These are phyloP conservation scores for Paspalum vaginatum DNA, from an alignment of 176 grass and related monocot genomes.

Conservation along the genomic window DNA sequence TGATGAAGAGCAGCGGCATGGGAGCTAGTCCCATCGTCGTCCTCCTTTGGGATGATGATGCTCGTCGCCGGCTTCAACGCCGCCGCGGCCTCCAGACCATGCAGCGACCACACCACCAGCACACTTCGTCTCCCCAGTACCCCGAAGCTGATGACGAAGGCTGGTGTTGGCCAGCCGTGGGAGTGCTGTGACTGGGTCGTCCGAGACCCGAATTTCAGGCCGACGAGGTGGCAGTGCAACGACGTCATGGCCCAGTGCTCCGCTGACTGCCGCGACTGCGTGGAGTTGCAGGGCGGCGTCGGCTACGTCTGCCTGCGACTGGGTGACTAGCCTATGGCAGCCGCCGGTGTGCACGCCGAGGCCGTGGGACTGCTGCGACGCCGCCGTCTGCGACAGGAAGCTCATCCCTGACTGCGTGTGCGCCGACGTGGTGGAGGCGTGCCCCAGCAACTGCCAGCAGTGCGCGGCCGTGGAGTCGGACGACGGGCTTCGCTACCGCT, in stretches of 20 bases:
- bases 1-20: no score
- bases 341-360: background rate
- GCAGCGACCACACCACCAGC: no score
- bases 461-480: background rate
- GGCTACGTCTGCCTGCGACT: background rate
- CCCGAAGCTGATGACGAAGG: no score
- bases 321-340: background rate
- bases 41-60: no score
- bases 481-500: background rate
- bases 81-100: no score
- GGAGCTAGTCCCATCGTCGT: no score
- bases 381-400: background rate
- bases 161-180: background rate
- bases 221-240: background rate
- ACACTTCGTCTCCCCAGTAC: no score
- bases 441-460: background rate
- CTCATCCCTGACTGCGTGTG: background rate
- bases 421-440: background rate
- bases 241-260: background rate
- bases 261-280: background rate
- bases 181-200: background rate
- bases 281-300: no score
- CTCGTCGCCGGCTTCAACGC: no score
- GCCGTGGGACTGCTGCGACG: background rate
- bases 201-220: no score